Percentiles rank a stretch among this genome's conserved stretches.
These are phyloP conservation scores for Backusella psychrophila DNA, from an alignment of 192 early-diverging fungal genomes.

Conservation along the genomic window DNA sequence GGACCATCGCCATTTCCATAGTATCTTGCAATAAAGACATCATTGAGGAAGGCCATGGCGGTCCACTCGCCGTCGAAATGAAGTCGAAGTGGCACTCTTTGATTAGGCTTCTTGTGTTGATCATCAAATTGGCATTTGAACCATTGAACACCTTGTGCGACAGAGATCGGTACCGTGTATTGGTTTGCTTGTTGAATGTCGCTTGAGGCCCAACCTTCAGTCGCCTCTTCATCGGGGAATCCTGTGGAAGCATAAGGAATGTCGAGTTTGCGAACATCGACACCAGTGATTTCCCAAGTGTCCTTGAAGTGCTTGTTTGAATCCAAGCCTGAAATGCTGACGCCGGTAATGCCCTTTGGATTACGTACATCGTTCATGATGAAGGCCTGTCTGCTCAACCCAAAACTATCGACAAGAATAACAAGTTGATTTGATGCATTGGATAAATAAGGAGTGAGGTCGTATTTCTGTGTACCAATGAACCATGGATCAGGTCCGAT, in stretches of 20 bases:
- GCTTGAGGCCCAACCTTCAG: constrained; percentile 39
- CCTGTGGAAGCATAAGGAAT: constrained; percentile 67
- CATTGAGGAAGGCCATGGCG: constrained; percentile 68
- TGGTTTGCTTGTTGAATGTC: background rate
- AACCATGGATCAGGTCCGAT: constrained; percentile 67
- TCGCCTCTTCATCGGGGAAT: constrained; percentile 64
- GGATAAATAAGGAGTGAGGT: constrained; percentile 46
- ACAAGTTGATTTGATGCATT: constrained; percentile 66
- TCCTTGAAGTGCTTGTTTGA: constrained; percentile 40
- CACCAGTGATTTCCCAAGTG: constrained; percentile 68
- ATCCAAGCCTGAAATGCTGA: constrained; percentile 55
- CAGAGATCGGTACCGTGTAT: constrained; percentile 16
- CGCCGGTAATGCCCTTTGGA: constrained; percentile 71
- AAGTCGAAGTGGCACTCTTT: constrained; percentile 62
- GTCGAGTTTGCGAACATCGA: constrained; percentile 62
- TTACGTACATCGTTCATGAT: constrained; percentile 74
- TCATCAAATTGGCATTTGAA: constrained; percentile 36
- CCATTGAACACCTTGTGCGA: constrained; percentile 30
- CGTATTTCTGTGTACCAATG: constrained; percentile 59
- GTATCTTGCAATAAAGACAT: constrained; percentile 65
- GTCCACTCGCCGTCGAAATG: constrained; percentile 65
- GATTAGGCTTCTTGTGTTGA: background rate
- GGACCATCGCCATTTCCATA: constrained; percentile 64
- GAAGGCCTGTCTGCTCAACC: constrained; percentile 67
- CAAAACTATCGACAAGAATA: constrained; percentile 75